phyloP scores from a whole-genome alignment of 179 eudicot genomes.

The Spergularia azorica region DNA sequence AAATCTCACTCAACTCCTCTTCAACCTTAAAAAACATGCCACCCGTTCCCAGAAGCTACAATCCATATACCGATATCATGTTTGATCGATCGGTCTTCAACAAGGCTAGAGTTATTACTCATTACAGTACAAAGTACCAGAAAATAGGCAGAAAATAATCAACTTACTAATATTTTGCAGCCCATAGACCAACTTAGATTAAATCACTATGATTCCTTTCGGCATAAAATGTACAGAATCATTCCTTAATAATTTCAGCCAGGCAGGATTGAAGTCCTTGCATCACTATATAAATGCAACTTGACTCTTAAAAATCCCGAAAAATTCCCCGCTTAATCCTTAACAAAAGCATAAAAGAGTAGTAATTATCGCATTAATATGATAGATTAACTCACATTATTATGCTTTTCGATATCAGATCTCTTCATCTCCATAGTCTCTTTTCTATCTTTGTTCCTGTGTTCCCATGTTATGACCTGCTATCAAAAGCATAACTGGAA shows the following conservation, averaged over 20 bases:
- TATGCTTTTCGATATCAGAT: no score
- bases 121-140: neutral
- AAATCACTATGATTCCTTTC: constrained; percentile 6
- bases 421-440: no score
- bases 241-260: neutral
- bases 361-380: no score
- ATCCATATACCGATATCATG: neutral
- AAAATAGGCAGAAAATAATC: neutral
- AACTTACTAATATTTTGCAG: constrained; percentile 1
- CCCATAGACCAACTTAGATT: constrained; percentile 3
- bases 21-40: neutral
- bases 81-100: neutral
- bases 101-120: neutral
- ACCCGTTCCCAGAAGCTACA: neutral
- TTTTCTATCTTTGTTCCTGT: no score
- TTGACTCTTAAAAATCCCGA: neutral
- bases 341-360: neutral
- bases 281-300: neutral
- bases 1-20: neutral
- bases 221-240: neutral
- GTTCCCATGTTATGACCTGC: no score
- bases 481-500: no score
- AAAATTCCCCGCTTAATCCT: neutral
- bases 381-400: no score
- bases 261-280: neutral